These are phyloP conservation scores for Dioscorea cayenensis DNA, from an alignment of 116 monocot genomes.

Conservation along the genomic window DNA sequence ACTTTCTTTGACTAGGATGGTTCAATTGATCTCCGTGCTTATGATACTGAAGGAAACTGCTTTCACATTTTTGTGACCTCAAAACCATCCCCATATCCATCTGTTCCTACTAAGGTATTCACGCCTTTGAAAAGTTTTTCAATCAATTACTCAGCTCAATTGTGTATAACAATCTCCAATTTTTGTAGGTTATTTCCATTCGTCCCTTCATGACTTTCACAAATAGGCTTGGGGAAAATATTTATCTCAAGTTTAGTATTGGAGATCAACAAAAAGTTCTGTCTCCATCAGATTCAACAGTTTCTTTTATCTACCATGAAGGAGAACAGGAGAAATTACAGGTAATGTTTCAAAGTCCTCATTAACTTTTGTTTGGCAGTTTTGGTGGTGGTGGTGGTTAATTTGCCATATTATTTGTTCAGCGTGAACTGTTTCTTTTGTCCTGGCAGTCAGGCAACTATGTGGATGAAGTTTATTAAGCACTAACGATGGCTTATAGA, in stretches of 20 bases:
- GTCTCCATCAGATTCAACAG: conserved; percentile 50
- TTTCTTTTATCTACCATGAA: conserved; percentile 52
- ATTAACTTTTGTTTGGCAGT: background rate
- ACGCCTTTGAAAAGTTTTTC: background rate
- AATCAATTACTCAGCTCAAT: background rate
- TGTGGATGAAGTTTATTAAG: too few species aligned
- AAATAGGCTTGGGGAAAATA: conserved; percentile 73
- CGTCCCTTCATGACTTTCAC: conserved; percentile 91
- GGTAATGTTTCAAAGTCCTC: conserved; percentile 22
- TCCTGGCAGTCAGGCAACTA: too few species aligned
- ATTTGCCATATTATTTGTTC: too few species aligned
- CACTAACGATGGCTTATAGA: too few species aligned
- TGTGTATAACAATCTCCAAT: background rate
- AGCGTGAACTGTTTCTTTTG: too few species aligned
- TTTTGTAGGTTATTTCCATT: conserved; percentile 63
- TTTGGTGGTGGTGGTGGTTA: background rate
- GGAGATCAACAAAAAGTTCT: conserved; percentile 65
- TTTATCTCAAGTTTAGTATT: conserved; percentile 57
- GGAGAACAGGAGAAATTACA: conserved; percentile 56
- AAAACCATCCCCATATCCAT: conserved; percentile 75
- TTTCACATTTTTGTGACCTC: conserved; percentile 68
- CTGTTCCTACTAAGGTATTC: conserved; percentile 90
- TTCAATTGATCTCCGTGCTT: conserved; percentile 80
- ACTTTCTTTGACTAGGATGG: conserved; percentile 58
- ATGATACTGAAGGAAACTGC: conserved; percentile 66